phyloP scores from a whole-genome alignment of 805 yeast genomes.

The Isabelozyma heimii region DNA sequence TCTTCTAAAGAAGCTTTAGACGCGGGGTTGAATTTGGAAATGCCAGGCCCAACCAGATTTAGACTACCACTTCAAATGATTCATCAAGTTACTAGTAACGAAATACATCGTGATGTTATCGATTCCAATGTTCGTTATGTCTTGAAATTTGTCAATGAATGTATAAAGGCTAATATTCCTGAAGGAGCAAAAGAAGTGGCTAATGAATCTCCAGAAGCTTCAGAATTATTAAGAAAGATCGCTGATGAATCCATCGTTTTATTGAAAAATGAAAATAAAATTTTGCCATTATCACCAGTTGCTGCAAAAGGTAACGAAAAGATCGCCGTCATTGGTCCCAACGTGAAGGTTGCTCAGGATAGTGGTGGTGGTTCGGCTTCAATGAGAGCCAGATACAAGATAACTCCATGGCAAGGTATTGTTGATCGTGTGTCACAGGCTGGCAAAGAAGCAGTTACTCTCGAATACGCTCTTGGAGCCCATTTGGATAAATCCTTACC shows the following conservation, averaged over 20 bases:
- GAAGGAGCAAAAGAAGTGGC: constrained; percentile 29
- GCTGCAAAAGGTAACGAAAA: constrained; percentile 19
- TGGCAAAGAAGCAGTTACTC: constrained; percentile 16
- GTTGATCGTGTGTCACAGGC: constrained; percentile 21
- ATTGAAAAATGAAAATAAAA: constrained; percentile 48
- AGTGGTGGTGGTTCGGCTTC: constrained; percentile 68
- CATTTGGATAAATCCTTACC: constrained; percentile 28
- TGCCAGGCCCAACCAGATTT: constrained; percentile 61
- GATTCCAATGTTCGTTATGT: constrained; percentile 50
- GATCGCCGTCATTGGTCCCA: constrained; percentile 59
- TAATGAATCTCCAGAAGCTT: constrained; percentile 48
- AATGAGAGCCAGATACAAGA: constrained; percentile 44
- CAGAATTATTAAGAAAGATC: constrained; percentile 38
- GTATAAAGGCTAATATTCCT: constrained; percentile 39
- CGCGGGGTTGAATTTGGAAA: constrained; percentile 62
- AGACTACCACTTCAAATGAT: constrained; percentile 39
- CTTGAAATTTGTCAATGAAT: constrained; percentile 45
- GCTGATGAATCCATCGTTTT: constrained; percentile 56
- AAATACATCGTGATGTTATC: constrained; percentile 37
- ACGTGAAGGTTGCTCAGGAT: constrained; percentile 47
- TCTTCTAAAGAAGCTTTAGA: constrained; percentile 44
- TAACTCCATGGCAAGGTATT: constrained; percentile 50
- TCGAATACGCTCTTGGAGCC: constrained; percentile 33
- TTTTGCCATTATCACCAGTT: constrained; percentile 44
- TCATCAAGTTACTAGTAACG: constrained; percentile 42